These are phyloP conservation scores for Malus domestica DNA, from an alignment of 306 rosid genomes.

Conservation along the genomic window DNA sequence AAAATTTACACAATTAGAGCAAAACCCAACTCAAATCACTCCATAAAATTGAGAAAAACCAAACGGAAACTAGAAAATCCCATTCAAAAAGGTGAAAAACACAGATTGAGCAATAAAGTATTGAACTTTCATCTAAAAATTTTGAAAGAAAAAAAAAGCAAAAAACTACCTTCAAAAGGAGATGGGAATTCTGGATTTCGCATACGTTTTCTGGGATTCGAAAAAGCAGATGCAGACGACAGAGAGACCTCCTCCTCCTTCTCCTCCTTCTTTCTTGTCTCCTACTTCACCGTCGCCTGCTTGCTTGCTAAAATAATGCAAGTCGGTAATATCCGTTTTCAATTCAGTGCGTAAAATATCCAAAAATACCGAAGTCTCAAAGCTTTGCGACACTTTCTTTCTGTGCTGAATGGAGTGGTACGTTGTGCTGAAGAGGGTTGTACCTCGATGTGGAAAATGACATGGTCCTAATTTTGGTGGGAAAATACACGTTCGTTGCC, in stretches of 20 bases:
- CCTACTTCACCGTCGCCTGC: constrained; percentile 10
- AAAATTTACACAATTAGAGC: neutral
- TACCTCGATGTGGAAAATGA: neutral
- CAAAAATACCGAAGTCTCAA: neutral
- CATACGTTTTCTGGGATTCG: neutral
- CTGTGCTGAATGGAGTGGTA: neutral
- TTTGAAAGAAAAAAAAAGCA: neutral
- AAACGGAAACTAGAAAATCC: neutral
- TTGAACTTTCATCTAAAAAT: neutral
- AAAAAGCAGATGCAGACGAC: neutral
- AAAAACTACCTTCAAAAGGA: constrained; percentile 3
- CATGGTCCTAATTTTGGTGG: neutral
- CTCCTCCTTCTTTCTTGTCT: constrained; percentile 1
- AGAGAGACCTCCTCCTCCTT: neutral
- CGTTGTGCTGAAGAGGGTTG: neutral
- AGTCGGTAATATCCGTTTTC: constrained; percentile 2
- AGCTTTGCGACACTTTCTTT: neutral
- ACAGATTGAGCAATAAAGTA: neutral
- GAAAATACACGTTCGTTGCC: neutral
- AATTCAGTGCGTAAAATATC: neutral
- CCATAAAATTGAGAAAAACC: neutral
- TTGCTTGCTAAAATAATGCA: constrained; percentile 8
- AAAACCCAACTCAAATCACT: constrained; percentile 7
- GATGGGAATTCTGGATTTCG: constrained; percentile 7
- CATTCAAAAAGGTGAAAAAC: too few species aligned